phyloP scores from a whole-genome alignment of 2,329 filamentous ascomycete genomes.

The Neofusicoccum parvum region DNA sequence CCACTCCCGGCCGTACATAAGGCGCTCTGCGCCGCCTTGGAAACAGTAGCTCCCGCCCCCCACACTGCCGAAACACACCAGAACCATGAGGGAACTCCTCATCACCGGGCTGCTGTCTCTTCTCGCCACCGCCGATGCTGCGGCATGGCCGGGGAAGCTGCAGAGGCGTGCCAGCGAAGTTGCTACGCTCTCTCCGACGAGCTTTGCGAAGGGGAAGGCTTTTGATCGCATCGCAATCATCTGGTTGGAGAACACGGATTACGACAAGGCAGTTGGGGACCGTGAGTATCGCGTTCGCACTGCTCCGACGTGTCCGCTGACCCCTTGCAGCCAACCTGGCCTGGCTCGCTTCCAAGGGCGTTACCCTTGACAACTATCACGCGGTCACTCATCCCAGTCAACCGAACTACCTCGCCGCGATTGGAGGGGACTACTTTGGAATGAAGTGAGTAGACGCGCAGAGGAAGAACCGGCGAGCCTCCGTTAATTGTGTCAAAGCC shows the following conservation, averaged over 20 bases:
- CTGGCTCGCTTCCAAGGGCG: slow-evolving; percentile 62
- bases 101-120: neutral
- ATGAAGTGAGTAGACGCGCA: slow-evolving; percentile 47
- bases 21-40: neutral
- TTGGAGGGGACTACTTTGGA: slow-evolving; percentile 73
- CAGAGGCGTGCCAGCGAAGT: neutral
- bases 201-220: slow-evolving; percentile 59
- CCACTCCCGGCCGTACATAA: neutral
- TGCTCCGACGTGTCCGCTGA: slow-evolving; percentile 27
- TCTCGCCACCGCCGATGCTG: neutral
- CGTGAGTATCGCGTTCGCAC: slow-evolving; percentile 44
- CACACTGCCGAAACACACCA: neutral
- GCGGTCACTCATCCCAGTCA: slow-evolving; percentile 72
- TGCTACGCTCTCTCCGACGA: neutral
- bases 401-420: slow-evolving; percentile 73
- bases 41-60: no score
- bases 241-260: slow-evolving; percentile 78
- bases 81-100: neutral
- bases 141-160: neutral
- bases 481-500: slow-evolving; percentile 46
- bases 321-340: slow-evolving; percentile 49
- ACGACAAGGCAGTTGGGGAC: slow-evolving; percentile 64
- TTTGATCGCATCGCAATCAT: slow-evolving; percentile 74
- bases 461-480: neutral
- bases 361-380: slow-evolving; percentile 58